Percentiles rank a stretch among this genome's conserved stretches.
These are phyloP conservation scores for Mortierella sp. DNA, from an alignment of 371 early-diverging fungal genomes.

Conservation along the genomic window DNA sequence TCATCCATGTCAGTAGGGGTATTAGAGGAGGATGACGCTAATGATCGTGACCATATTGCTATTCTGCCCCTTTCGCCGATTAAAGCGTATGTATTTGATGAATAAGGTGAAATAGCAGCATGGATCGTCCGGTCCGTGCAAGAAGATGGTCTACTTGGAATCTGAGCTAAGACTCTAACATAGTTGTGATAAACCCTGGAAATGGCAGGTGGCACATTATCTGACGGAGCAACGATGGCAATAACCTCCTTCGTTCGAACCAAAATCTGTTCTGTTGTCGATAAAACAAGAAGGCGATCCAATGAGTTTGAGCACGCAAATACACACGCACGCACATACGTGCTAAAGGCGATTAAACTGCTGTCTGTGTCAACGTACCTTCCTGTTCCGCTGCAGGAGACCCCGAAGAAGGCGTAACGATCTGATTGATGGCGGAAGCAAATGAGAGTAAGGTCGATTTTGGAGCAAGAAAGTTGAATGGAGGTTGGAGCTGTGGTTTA, in stretches of 20 bases:
- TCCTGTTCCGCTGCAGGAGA: not conserved
- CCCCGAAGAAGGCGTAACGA: constrained; percentile 19
- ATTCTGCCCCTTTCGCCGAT: constrained; percentile 40
- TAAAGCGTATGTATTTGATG: constrained; percentile 37
- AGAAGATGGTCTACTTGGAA: constrained; percentile 10
- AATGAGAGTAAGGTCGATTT: constrained; percentile 20
- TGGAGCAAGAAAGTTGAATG: constrained; percentile 25
- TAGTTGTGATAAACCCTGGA: constrained; percentile 31
- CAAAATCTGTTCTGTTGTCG: constrained; percentile 30
- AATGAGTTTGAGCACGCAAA: not conserved
- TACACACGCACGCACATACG: no score
- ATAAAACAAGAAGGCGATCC: not conserved
- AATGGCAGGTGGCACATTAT: constrained; percentile 17
- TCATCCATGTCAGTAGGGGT: not conserved
- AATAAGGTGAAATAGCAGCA: constrained; percentile 41
- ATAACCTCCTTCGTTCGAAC: constrained; percentile 36
- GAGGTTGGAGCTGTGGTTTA: constrained; percentile 29
- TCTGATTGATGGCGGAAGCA: constrained; percentile 35
- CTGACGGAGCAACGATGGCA: constrained; percentile 21
- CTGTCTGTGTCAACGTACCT: not conserved
- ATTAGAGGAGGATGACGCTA: not conserved
- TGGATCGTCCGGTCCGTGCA: constrained; percentile 40
- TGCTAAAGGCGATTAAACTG: not conserved
- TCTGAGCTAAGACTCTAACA: constrained; percentile 15
- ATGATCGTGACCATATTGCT: constrained; percentile 28